Evolutionary conservation across 176 grass and related monocot genomes (phyloP), one percentile per base, ranked within the genome.

Genomic region (Pharus latifolius): DNA sequence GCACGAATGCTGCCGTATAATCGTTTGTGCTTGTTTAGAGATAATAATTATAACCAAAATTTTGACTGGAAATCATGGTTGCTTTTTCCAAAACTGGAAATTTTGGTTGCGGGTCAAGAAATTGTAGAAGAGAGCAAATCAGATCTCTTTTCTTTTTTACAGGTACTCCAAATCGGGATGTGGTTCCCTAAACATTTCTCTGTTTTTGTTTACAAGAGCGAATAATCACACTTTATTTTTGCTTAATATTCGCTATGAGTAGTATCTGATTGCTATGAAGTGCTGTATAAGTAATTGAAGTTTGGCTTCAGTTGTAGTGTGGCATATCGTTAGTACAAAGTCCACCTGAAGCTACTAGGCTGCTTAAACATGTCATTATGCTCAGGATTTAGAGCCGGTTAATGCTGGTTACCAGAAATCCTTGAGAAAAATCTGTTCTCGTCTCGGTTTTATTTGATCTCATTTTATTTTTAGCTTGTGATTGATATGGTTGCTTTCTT

Each of bases 1-100:
- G 17, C 29, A 31, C 23, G 27, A 28, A 10, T 45, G 47, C 27
- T 52, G 18, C 41, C 26, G n/a, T 44, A 53, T 33, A 17, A 22
- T 43, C 59, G 28, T 15, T 26, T 13, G 29, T 14, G 4, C 45
- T 20, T 18, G 26, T 10, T 76, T 43, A 61, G 5, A 3, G 49
- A 38, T 38, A 82, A 82, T 82, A 76, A 82, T 27, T 53, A 33
- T 29, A 52, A 30, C 27, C 43, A 50, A 48, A 65, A 27, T 62
- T 61, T 82, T 82, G 62, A 76, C 80, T 35, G 12, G n/a, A 1
- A 50, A 26, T 40, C 45, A 28, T 65, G 27, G 10, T 53, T 25
- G 20, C 47, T 75, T 52, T 45, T 63, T 31, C 10, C 6, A 40
- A 50, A 63, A 40, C 2, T 50, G 46, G 9, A 41, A 42, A 74